Evolutionary conservation across 371 early-diverging fungal species (phyloP).

Genomic region (Gilbertella persicaria): DNA sequence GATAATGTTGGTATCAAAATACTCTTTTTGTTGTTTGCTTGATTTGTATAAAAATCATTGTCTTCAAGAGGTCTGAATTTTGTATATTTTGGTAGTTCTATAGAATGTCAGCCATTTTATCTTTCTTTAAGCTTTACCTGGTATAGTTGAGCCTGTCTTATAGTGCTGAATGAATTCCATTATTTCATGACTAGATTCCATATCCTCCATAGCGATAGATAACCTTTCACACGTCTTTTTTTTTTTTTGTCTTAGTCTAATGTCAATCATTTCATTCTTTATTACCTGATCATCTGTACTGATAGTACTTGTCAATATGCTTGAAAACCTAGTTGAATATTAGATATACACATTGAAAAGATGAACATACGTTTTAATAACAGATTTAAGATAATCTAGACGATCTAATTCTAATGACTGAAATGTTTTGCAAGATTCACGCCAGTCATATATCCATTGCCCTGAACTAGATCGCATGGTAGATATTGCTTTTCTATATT

Average conservation of each 20-base stretch:
- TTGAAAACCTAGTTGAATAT: neutral
- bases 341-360: neutral
- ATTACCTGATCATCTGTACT: conserved; percentile 10
- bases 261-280: too few species aligned
- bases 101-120: neutral
- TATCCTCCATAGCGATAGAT: conserved; percentile 5
- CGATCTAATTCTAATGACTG: conserved; percentile 8
- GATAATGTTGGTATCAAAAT: too few species aligned
- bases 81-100: conserved; percentile 7
- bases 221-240: conserved; percentile 9
- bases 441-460: conserved; percentile 16
- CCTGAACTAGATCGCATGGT: neutral
- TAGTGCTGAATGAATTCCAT: conserved; percentile 4
- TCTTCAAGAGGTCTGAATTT: too few species aligned
- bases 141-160: conserved; percentile 8
- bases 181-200: conserved; percentile 1
- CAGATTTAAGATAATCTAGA: conserved; percentile 8
- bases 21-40: too few species aligned
- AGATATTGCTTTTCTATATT: conserved; percentile 6
- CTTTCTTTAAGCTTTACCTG: conserved; percentile 1
- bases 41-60: too few species aligned
- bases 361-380: conserved; percentile 2
- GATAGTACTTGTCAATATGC: neutral
- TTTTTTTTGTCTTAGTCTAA: neutral
- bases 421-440: conserved; percentile 10